Evolutionary conservation across 2,329 filamentous ascomycete genomes (phyloP).

Genomic region (Phaeophleospora eucalypticola): DNA sequence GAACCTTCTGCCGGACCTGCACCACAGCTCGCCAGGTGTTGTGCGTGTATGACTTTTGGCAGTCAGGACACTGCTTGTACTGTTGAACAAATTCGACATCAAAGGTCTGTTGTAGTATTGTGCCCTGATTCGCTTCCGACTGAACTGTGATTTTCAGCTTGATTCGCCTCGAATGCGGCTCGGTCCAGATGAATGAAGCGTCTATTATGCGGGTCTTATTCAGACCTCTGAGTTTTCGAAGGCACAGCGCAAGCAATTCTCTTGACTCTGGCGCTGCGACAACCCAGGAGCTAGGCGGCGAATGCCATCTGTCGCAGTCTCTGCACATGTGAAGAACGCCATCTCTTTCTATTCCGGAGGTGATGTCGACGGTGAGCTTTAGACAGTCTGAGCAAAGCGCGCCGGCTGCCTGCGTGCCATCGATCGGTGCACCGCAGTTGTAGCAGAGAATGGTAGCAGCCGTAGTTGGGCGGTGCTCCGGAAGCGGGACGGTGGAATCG

Average conservation of each 20-base stretch:
- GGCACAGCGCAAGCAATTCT: constrained; percentile 85
- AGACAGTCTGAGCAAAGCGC: constrained; percentile 95
- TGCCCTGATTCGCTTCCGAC: constrained; percentile 60
- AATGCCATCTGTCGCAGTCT: constrained; percentile 91
- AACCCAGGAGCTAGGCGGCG: constrained; percentile 82
- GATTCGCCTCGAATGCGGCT: constrained; percentile 87
- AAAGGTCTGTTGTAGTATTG: constrained; percentile 84
- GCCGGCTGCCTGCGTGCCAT: constrained; percentile 79
- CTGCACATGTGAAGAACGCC: constrained; percentile 84
- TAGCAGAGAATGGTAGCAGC: constrained; percentile 80
- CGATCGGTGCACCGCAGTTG: constrained; percentile 94
- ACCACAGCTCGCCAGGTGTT: constrained; percentile 93
- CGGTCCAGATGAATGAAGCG: constrained; percentile 95
- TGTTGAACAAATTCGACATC: constrained; percentile 90
- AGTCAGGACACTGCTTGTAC: constrained; percentile 91
- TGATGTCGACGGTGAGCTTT: constrained; percentile 90
- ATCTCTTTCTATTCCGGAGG: constrained; percentile 84
- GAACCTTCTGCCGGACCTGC: constrained; percentile 94
- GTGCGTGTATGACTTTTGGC: constrained; percentile 90
- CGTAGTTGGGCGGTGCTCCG: constrained; percentile 28
- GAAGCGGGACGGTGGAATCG: constrained; percentile 30
- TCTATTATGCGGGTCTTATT: constrained; percentile 92
- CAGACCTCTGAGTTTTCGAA: constrained; percentile 80
- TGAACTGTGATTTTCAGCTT: constrained; percentile 96
- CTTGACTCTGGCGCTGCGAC: constrained; percentile 80